Conservation (phyloP, 169 alveolate species). For the Cyclospora cayetanensis region DNA sequence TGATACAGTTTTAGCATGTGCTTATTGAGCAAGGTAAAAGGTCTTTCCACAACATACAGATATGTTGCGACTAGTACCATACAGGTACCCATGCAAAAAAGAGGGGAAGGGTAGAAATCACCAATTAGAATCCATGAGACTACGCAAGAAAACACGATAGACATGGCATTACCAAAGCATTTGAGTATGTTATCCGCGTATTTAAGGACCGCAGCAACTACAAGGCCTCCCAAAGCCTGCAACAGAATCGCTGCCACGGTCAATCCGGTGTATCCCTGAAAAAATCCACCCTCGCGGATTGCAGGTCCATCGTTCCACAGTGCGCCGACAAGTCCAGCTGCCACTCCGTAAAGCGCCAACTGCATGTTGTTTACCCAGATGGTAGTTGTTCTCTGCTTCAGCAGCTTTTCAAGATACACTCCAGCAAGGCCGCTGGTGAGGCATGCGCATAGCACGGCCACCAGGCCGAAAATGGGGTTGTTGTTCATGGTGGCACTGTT, state of each 20-base stretch:
- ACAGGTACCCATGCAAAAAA: constrained; percentile 58
- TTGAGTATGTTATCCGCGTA: constrained; percentile 86
- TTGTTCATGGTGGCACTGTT: not conserved
- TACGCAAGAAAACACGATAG: constrained; percentile 73
- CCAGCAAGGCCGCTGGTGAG: constrained; percentile 85
- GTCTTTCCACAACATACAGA: constrained; percentile 5
- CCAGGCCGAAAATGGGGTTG: constrained; percentile 74
- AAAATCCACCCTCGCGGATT: constrained; percentile 72
- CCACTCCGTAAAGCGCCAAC: constrained; percentile 79
- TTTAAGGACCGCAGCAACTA: constrained; percentile 84
- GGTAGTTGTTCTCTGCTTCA: constrained; percentile 74
- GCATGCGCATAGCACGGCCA: constrained; percentile 83
- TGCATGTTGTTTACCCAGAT: constrained; percentile 82
- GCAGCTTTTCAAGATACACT: constrained; percentile 79
- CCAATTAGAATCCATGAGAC: constrained; percentile 60
- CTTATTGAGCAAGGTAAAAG: not conserved
- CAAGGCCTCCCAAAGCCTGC: constrained; percentile 85
- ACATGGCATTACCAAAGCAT: constrained; percentile 78
- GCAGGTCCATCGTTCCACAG: constrained; percentile 68
- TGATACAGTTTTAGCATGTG: not conserved
- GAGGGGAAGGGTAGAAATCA: constrained; percentile 66
- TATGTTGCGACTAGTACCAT: constrained; percentile 60
- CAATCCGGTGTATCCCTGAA: constrained; percentile 77
- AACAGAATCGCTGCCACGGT: constrained; percentile 76
- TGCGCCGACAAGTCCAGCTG: constrained; percentile 72